Evolutionary conservation across 1,139 yeast species (phyloP).

Genomic region (Yarrowia galli): DNA sequence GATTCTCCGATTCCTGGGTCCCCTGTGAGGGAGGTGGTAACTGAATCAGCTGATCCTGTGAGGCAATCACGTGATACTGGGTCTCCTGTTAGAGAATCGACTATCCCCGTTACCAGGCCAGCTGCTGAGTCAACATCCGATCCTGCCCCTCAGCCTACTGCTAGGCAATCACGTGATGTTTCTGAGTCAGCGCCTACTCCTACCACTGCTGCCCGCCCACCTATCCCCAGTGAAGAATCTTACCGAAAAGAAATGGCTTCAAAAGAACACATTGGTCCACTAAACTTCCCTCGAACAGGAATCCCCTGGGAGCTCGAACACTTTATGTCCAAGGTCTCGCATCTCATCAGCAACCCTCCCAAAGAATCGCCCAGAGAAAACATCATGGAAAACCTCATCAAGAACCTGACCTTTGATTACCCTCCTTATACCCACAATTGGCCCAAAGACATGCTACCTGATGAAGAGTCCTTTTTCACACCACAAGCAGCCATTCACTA

Average conservation of each 20-base stretch:
- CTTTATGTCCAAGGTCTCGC: background rate
- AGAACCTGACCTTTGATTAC: background rate
- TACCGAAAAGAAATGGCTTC: background rate
- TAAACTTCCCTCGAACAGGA: background rate
- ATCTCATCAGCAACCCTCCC: background rate
- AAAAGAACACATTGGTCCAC: background rate
- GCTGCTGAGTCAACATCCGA: too few species aligned
- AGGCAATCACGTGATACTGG: too few species aligned
- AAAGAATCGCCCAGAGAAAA: background rate
- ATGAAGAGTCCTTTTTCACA: background rate
- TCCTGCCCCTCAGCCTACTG: too few species aligned
- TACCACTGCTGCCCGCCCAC: too few species aligned
- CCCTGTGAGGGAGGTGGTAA: too few species aligned
- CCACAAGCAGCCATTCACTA: background rate
- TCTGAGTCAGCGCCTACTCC: too few species aligned
- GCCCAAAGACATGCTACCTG: background rate
- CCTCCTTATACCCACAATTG: background rate
- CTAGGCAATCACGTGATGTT: too few species aligned
- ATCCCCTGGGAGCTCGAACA: background rate
- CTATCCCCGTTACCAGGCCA: too few species aligned
- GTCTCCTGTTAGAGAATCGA: too few species aligned
- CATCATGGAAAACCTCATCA: background rate
- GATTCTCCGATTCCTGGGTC: too few species aligned
- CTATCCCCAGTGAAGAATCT: too few species aligned
- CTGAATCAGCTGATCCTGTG: too few species aligned